A percentile compares a stretch with the other conserved stretches of the same genome.
Evolutionary conservation across 805 yeast species (phyloP).

Genomic region (Pichia scutulata): DNA sequence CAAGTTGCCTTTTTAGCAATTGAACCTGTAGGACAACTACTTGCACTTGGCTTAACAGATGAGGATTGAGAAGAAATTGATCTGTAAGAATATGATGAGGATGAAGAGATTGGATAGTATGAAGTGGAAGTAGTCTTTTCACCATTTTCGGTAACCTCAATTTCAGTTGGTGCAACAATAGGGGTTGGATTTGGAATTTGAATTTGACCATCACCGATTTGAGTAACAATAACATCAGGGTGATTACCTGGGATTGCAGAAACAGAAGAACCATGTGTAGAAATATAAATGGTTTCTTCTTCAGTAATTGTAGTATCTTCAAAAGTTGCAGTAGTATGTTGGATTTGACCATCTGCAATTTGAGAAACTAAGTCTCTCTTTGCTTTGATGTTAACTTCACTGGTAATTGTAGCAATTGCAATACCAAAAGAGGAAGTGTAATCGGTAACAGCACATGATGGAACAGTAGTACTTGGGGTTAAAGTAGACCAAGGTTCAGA

Average conservation of each 20-base stretch:
- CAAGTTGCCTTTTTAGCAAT: constrained; percentile 27
- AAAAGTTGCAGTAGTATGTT: constrained; percentile 30
- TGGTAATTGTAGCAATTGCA: constrained; percentile 49
- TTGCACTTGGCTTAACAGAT: constrained; percentile 12
- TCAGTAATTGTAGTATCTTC: constrained; percentile 10
- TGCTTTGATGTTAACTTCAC: constrained; percentile 30
- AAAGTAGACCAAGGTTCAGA: constrained; percentile 65
- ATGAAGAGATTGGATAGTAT: constrained; percentile 31
- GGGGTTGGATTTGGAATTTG: constrained; percentile 32
- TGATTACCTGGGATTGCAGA: constrained; percentile 26
- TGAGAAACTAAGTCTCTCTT: constrained; percentile 30
- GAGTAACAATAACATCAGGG: constrained; percentile 12
- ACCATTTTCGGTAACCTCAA: constrained; percentile 17
- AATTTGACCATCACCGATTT: constrained; percentile 36
- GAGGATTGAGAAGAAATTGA: constrained; percentile 13
- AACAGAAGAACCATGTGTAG: constrained; percentile 26
- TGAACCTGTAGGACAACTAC: constrained; percentile 22
- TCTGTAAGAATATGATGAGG: constrained; percentile 27
- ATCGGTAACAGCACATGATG: constrained; percentile 44
- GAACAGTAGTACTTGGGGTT: constrained; percentile 47
- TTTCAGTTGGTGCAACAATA: constrained; percentile 23
- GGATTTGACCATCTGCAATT: constrained; percentile 40
- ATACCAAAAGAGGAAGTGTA: constrained; percentile 59
- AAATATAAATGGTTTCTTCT: constrained; percentile 29
- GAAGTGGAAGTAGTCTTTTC: constrained; percentile 30